Conservation (phyloP, 2,329 filamentous ascomycete species). For the Fonsecaea multimorphosa region DNA sequence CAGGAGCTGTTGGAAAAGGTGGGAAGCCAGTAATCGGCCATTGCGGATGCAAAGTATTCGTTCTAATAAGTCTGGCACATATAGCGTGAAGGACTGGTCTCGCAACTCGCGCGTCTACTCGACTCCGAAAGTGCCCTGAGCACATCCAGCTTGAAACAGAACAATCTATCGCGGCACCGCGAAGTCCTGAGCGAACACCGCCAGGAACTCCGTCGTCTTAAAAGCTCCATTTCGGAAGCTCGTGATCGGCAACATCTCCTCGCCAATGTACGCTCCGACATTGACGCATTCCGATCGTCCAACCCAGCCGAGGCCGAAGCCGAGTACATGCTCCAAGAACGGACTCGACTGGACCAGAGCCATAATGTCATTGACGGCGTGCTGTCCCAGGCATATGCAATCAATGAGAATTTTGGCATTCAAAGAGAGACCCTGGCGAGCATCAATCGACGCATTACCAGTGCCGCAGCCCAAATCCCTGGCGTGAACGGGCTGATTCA, state of each 20-base stretch:
- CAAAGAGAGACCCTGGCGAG: conserved; percentile 87
- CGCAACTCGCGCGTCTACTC: conserved; percentile 83
- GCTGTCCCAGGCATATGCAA: conserved; percentile 92
- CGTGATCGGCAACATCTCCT: conserved; percentile 90
- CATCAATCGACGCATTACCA: conserved; percentile 88
- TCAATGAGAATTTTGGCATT: conserved; percentile 86
- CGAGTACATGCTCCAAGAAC: conserved; percentile 96
- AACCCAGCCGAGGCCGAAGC: conserved; percentile 85
- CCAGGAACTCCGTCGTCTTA: conserved; percentile 78
- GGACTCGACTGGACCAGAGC: conserved; percentile 82
- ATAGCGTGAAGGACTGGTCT: conserved; percentile 80
- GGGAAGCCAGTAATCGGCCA: conserved; percentile 37
- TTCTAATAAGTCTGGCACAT: conserved; percentile 1
- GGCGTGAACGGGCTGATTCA: conserved; percentile 91
- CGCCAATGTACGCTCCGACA: conserved; percentile 88
- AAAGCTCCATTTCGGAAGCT: conserved; percentile 73
- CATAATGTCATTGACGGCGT: conserved; percentile 89
- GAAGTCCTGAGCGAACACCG: conserved; percentile 88
- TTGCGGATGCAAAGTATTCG: not conserved
- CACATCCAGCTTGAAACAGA: conserved; percentile 93
- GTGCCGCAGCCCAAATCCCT: conserved; percentile 87
- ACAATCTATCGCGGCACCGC: conserved; percentile 88
- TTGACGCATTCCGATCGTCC: conserved; percentile 81
- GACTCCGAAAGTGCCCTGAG: conserved; percentile 89
- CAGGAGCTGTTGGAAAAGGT: conserved; percentile 85